Conservation (phyloP, 2,329 filamentous ascomycete species). For the Cladorrhinum sp. region DNA sequence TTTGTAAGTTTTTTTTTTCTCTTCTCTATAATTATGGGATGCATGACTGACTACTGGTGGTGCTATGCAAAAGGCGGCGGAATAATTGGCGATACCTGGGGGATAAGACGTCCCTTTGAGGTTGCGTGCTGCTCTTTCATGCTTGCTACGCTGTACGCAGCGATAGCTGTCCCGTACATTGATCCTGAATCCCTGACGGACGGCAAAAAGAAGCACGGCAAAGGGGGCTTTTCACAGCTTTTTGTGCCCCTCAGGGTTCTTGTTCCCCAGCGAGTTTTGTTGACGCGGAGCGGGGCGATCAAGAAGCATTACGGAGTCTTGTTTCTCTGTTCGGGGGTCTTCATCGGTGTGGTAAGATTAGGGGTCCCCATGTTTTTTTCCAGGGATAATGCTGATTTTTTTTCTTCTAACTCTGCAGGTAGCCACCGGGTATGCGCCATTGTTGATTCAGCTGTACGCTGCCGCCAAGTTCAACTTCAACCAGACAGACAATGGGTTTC, state of each 20-base stretch:
- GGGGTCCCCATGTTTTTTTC: too few species aligned
- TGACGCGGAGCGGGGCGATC: slow-evolving; percentile 48
- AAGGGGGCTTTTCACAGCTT: slow-evolving; percentile 51
- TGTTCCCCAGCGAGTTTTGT: slow-evolving; percentile 52
- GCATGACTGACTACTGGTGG: neutral
- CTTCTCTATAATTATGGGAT: neutral
- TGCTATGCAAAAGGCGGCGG: slow-evolving; percentile 62
- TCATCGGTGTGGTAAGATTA: slow-evolving; percentile 55
- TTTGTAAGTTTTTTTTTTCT: slow-evolving; percentile 40
- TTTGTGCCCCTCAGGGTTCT: slow-evolving; percentile 63
- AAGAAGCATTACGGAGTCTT: slow-evolving; percentile 59
- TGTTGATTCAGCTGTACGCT: slow-evolving; percentile 59
- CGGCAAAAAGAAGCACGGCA: slow-evolving; percentile 30
- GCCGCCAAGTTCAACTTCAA: slow-evolving; percentile 53
- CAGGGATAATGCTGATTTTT: slow-evolving; percentile 1
- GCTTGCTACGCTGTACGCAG: slow-evolving; percentile 41
- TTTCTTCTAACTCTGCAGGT: slow-evolving; percentile 42
- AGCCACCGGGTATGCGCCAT: slow-evolving; percentile 65
- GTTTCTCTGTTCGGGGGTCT: slow-evolving; percentile 63
- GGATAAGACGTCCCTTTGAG: slow-evolving; percentile 63
- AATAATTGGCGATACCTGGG: slow-evolving; percentile 59
- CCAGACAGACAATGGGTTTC: slow-evolving; percentile 54
- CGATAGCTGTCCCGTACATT: slow-evolving; percentile 48
- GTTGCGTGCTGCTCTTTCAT: slow-evolving; percentile 58
- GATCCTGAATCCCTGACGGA: slow-evolving; percentile 40